Conservation (phyloP, 2,329 filamentous ascomycete species). For the Trichothecium sympodiale region DNA sequence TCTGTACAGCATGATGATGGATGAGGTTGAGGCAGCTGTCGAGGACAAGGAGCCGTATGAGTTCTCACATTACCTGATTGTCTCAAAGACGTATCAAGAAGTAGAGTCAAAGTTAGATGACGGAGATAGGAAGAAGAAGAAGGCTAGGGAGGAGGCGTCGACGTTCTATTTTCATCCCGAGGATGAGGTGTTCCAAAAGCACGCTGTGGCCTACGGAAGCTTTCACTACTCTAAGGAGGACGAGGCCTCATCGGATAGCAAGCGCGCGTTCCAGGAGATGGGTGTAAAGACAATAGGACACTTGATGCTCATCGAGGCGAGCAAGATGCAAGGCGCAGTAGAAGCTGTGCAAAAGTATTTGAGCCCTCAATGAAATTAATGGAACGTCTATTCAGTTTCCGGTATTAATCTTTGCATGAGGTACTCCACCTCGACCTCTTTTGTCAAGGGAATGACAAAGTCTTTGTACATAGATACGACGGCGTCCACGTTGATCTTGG, state of each 20-base stretch:
- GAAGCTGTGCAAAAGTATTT: conserved; percentile 69
- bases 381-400: conserved; percentile 10
- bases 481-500: conserved; percentile 86
- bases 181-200: conserved; percentile 76
- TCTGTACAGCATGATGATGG: conserved; percentile 86
- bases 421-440: conserved; percentile 96
- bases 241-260: conserved; percentile 77
- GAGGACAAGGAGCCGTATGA: conserved; percentile 86
- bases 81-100: conserved; percentile 90
- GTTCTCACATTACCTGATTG: conserved; percentile 84
- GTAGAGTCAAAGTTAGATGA: conserved; percentile 69
- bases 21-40: conserved; percentile 81
- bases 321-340: conserved; percentile 64
- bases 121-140: conserved; percentile 49
- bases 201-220: conserved; percentile 57
- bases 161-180: conserved; percentile 92
- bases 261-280: conserved; percentile 87
- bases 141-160: conserved; percentile 44
- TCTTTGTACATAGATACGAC: conserved; percentile 85
- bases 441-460: conserved; percentile 94
- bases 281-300: conserved; percentile 77
- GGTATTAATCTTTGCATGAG: conserved; percentile 77
- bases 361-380: conserved; percentile 32
- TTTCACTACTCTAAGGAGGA: conserved; percentile 75
- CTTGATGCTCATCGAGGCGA: conserved; percentile 75